Percentiles rank a stretch among this genome's conserved stretches.
phyloP scores from a whole-genome alignment of 2,329 filamentous ascomycete genomes.

The Colletotrichum cereale region DNA sequence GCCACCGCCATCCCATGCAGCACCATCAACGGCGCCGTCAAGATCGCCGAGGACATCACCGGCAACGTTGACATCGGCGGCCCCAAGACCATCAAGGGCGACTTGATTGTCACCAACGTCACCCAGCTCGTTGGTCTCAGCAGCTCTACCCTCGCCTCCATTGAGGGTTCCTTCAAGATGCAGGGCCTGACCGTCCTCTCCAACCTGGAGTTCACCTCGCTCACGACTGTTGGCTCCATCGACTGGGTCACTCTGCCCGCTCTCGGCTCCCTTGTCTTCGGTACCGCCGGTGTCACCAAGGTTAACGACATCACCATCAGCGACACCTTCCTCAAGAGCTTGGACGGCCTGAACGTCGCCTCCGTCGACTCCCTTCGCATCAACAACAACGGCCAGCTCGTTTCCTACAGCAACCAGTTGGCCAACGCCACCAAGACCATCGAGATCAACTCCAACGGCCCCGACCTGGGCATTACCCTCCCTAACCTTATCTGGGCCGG shows the following conservation, averaged over 20 bases:
- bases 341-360: conserved; percentile 85
- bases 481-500: conserved; percentile 77
- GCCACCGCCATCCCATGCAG: conserved; percentile 74
- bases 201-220: conserved; percentile 73
- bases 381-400: conserved; percentile 90
- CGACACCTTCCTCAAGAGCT: conserved; percentile 85
- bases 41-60: conserved; percentile 68
- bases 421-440: conserved; percentile 79
- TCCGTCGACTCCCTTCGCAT: conserved; percentile 81
- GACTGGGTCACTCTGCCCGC: conserved; percentile 78
- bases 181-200: conserved; percentile 76
- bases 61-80: conserved; percentile 73
- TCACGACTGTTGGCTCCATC: conserved; percentile 76
- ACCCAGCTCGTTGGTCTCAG: conserved; percentile 70
- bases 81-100: conserved; percentile 66
- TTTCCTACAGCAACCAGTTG: conserved; percentile 81
- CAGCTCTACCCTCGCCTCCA: conserved; percentile 70
- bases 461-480: conserved; percentile 77
- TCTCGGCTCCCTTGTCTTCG: conserved; percentile 63
- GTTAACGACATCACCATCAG: conserved; percentile 79
- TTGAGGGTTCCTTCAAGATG: conserved; percentile 79
- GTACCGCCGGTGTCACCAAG: conserved; percentile 70
- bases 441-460: conserved; percentile 84
- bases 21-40: conserved; percentile 77
- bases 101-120: conserved; percentile 73